Evolutionary conservation across 805 yeast genomes (phyloP), one percentile per base, ranked within the genome.

Genomic region (Candida namnaoensis): DNA sequence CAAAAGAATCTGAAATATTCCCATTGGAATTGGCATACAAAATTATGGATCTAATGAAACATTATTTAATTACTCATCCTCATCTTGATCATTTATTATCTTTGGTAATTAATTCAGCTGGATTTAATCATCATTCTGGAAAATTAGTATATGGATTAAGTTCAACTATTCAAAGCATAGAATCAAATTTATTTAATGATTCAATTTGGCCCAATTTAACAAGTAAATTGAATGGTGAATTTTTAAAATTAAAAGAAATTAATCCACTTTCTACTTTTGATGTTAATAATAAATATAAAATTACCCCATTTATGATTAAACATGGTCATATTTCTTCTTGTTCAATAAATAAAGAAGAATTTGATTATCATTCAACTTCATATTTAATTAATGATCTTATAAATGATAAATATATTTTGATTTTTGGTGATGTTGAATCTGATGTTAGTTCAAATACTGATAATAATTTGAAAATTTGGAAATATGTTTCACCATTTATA

Each of bases 361-460:
- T 40, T 27, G 39, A 40, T 5, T 60, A 55, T 65, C 69, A 59
- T 48, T 71, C 60, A 35, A 74, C 87, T 3, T 82, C 88, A 3
- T 88, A 69, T 54, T 62, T 87, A 24, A 53, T 87, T 32, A 56
- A 64, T 8, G 66, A 72, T 37, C 51, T 38, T 4, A 26, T 32
- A 0, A 49, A 68, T 1, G 51, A 60, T 11, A 48, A 65, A 8
- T 63, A 66, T 23, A 38, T 88, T 3, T 57, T 88, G 8, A 58
- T 83, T 3, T 87, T 88, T 69, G 97, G 97, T 1, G 97, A 88
- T 56, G 75, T 86, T 32, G 96, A 88, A 55, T 71, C 82, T 38
- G 95, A 86, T 54, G 34, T 52, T 5, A 56, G 66, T 1, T 74
- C 84, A 9, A 49, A 26, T 49, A 64, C 25, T 52, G 56, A 30